phyloP scores from a whole-genome alignment of 352 stramenopile species.

The Phytophthora melonis region DNA sequence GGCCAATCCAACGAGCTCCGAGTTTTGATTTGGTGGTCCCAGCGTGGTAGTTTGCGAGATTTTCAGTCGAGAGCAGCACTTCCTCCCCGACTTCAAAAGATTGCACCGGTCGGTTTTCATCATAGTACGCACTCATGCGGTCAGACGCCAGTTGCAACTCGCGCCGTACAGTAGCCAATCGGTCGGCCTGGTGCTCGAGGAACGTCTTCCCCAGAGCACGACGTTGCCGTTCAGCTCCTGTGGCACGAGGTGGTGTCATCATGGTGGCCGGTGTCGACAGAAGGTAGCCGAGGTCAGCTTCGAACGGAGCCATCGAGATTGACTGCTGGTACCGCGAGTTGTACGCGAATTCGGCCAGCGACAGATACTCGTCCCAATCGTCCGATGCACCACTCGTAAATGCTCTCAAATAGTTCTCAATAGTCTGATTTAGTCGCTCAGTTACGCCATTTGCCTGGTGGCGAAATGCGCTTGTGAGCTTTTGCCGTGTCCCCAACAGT shows the following conservation, averaged over 20 bases:
- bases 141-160: neutral
- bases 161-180: neutral
- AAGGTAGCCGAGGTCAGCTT: slow-evolving; percentile 16
- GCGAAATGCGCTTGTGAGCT: neutral
- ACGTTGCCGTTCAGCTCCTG: neutral
- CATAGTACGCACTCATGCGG: slow-evolving; percentile 3
- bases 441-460: neutral
- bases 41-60: neutral
- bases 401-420: neutral
- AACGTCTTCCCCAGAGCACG: slow-evolving; percentile 15
- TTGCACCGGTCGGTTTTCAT: neutral
- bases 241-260: neutral
- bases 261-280: too few species aligned
- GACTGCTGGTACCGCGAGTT: slow-evolving; percentile 23
- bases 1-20: neutral
- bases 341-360: slow-evolving; percentile 1
- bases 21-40: neutral
- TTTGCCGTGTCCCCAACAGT: neutral
- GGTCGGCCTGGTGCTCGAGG: neutral
- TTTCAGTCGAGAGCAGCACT: neutral
- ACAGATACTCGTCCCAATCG: neutral
- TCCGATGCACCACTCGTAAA: neutral
- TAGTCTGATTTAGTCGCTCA: neutral
- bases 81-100: neutral
- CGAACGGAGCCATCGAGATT: slow-evolving; percentile 27